Conservation (phyloP, 2,329 filamentous ascomycete species). For the Exserohilum rostratum region DNA sequence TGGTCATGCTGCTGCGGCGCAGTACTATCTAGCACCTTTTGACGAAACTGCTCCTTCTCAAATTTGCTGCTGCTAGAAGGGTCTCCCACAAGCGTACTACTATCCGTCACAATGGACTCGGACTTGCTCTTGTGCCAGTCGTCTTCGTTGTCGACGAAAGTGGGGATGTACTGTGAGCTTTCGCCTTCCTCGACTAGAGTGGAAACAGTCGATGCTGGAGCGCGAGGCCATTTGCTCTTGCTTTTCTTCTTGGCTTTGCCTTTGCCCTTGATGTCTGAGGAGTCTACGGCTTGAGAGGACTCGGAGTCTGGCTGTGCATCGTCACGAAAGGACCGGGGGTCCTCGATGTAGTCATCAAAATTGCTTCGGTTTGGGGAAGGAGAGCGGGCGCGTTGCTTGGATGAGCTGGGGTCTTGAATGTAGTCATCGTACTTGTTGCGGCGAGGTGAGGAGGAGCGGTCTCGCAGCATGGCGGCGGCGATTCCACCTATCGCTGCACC, state of each 20-base stretch:
- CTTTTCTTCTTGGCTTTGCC: slow-evolving; percentile 35
- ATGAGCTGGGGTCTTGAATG: too few species aligned
- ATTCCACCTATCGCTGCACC: slow-evolving; percentile 35
- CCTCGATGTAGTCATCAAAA: slow-evolving; percentile 21
- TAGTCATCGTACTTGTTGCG: slow-evolving; percentile 23
- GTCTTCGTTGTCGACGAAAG: slow-evolving; percentile 40
- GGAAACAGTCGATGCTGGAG: slow-evolving; percentile 4
- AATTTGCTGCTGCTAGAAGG: slow-evolving; percentile 17
- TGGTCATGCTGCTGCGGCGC: slow-evolving; percentile 16
- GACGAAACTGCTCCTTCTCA: slow-evolving; percentile 28
- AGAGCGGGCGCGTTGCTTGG: slow-evolving; percentile 21
- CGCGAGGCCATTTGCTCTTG: slow-evolving; percentile 37
- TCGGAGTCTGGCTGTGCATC: slow-evolving; percentile 11
- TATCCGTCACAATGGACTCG: slow-evolving; percentile 36
- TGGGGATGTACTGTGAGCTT: slow-evolving; percentile 26
- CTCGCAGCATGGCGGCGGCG: slow-evolving; percentile 23
- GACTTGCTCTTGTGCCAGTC: slow-evolving; percentile 37
- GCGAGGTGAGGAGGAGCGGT: slow-evolving; percentile 24
- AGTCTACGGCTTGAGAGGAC: slow-evolving; percentile 10
- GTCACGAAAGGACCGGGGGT: slow-evolving; percentile 13
- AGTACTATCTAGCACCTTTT: slow-evolving; percentile 40
- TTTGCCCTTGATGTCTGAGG: slow-evolving; percentile 28
- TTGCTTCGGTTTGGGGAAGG: slow-evolving; percentile 21
- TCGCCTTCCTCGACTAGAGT: slow-evolving; percentile 6
- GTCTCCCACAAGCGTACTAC: slow-evolving; percentile 42